Evolutionary conservation across 2,329 filamentous ascomycete genomes (phyloP), one percentile per base, ranked within the genome.

Genomic region (Aspergillus pseudoviridinutans): DNA sequence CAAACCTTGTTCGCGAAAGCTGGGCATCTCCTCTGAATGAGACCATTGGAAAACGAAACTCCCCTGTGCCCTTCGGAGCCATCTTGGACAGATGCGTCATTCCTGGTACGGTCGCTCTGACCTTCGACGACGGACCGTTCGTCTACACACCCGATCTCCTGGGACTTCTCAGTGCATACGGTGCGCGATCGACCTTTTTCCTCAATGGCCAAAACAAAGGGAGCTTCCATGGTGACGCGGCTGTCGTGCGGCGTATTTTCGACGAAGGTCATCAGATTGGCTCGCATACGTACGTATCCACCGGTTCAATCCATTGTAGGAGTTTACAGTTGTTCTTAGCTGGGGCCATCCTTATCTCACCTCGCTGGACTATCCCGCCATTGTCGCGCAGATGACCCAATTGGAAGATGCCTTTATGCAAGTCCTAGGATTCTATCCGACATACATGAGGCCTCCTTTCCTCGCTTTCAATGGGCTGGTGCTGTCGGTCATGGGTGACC

Each of bases 111-210:
- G 80, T 89, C 60, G 86, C 86, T 12, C 68, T 88, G 22, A 88
- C 85, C 8, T 88, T 83, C 63, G 86, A 88, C 61, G 86, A 88
- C 64, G 86, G 86, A 0, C 86, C 85, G 14, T 83, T 80, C 64
- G 72, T 78, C 35, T 86, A 84, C 70, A 88, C 85, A 1, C 66
- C 73, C 24, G 78, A 82, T 51, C 77, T 88, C 5, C 76, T 88
- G 2, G 82, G 87, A 62, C 76, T 83, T 46, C 77, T 88, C 51
- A 74, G 75, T 50, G 74, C 74, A 20, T 83, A 87, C 67, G 76
- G 79, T 35, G 84, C 81, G 32, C 83, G 81, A 61, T 85, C 84
- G 12, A 88, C 87, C 9, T 89, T 89, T 69, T 88, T 87, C 72
- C 78, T 87, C 58, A 83, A 73, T 24, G 78, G 78, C 9, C 65